These are phyloP conservation scores for Skeletonema menzelii DNA, from an alignment of 108 stramenopile genomes.

Conservation along the genomic window DNA sequence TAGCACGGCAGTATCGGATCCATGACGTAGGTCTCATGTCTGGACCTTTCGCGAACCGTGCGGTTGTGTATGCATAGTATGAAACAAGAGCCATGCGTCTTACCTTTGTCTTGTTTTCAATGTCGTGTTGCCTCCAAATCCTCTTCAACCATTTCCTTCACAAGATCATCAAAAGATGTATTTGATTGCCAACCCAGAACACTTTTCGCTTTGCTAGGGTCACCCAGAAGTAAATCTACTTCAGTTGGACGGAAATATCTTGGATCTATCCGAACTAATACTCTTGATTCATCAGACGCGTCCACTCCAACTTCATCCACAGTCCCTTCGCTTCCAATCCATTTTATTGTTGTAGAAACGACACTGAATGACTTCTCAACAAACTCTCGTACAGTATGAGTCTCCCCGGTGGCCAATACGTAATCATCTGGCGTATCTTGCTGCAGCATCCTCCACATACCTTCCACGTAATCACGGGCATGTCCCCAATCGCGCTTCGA, in stretches of 20 bases:
- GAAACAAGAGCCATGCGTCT: not conserved
- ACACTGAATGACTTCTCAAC: constrained; percentile 55
- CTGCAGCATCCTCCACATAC: constrained; percentile 82
- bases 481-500: constrained; percentile 79
- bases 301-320: constrained; percentile 64
- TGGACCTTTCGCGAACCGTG: constrained; percentile 55
- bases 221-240: constrained; percentile 67
- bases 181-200: constrained; percentile 55
- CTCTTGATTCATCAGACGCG: constrained; percentile 28
- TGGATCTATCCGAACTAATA: constrained; percentile 62
- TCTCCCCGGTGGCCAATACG: constrained; percentile 74
- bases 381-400: constrained; percentile 70
- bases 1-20: constrained; percentile 58
- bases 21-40: constrained; percentile 37
- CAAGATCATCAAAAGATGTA: constrained; percentile 52
- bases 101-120: not conserved
- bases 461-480: constrained; percentile 75
- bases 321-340: constrained; percentile 52
- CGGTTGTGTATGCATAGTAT: not conserved
- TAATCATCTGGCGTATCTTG: constrained; percentile 66
- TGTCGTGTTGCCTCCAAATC: constrained; percentile 41
- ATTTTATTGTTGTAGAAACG: constrained; percentile 49
- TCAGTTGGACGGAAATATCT: constrained; percentile 75
- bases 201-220: constrained; percentile 57
- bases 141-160: constrained; percentile 65